Percentiles rank a stretch among this genome's conserved stretches.
Conservation (phyloP, 345 rosid genomes). For the Syzygium aromaticum region DNA sequence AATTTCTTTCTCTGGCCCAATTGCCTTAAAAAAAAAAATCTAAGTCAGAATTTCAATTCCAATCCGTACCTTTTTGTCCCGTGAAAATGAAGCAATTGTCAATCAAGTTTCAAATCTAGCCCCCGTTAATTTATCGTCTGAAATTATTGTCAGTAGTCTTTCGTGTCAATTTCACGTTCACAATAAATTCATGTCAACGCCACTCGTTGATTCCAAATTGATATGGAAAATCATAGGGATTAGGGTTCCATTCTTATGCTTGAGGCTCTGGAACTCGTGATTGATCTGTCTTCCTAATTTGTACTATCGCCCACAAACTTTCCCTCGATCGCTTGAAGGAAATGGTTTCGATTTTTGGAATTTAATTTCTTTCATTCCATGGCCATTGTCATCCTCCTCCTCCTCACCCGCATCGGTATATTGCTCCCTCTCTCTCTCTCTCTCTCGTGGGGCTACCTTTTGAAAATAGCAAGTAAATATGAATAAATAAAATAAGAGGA, state of each 20-base stretch:
- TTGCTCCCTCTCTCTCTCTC: too few species aligned
- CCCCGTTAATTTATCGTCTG: background rate
- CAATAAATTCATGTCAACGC: background rate
- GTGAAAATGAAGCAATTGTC: too few species aligned
- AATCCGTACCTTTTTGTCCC: background rate
- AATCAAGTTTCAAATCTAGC: background rate
- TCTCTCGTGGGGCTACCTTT: too few species aligned
- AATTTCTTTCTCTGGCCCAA: background rate
- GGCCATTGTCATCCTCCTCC: background rate
- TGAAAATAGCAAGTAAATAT: background rate
- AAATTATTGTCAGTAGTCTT: rapidly evolving
- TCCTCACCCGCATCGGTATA: background rate
- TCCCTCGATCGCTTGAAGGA: background rate
- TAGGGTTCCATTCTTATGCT: background rate
- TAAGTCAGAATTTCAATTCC: background rate
- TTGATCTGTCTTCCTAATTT: background rate
- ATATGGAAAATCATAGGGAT: background rate
- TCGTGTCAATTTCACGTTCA: background rate
- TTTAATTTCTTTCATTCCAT: background rate
- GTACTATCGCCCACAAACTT: background rate
- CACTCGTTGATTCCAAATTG: background rate
- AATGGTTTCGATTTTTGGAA: background rate
- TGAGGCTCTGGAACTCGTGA: rapidly evolving
- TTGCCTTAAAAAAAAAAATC: background rate
- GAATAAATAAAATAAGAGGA: background rate